Base-by-base conservation (phyloP, 345 rosid genomes). In the Brassica rapa region DNA sequence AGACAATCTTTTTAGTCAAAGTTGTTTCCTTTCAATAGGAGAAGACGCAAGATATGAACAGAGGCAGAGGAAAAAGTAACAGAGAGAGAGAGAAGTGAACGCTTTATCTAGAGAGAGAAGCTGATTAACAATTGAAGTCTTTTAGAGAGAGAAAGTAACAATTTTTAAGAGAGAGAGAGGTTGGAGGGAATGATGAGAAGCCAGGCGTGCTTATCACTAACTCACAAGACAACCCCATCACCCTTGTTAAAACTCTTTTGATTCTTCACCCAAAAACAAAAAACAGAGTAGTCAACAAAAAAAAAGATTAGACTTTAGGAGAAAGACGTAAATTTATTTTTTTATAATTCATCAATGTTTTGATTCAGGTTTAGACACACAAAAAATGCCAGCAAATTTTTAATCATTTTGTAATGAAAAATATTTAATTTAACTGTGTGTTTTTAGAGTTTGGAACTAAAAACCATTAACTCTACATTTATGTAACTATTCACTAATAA, bases 141-240 rank as follows among this genome's bases (percentile, higher is more conserved):
- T 57, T 23, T 56, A 81, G 35, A 60, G 71, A 72, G 12, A 8
- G 21, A 71, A 33, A 3, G 33, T 46, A 62, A 33, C 29, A 65
- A 9, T 35, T 33, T 56, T 39, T 37, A 37, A 69, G 63, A 81
- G 35, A 60, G 71, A 72, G 5, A n/a, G 55, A 51, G 79, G 84
- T 76, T 83, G 85, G 91, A 89, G 87, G 87, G 91, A 89, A 88
- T 88, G 87, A 90, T 92, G 88, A 93, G 86, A 61, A 88, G 94
- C 90, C 94, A 92, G 96, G 89, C 96, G 98, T 90, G 98, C 93
- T 87, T 78, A 86, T 87, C 96, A 92, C 98, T 86, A 94, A 90
- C 87, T 84, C 79, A 76, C 75, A 60, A 71, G 30, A 72, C 37
- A 32, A 71, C 43, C 81, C 21, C 68, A 79, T 25, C 46, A 84